Evolutionary conservation across 2,329 filamentous ascomycete species (phyloP), one percentile per base, ranked within the genome.

Genomic region (Thielaviopsis musarum): DNA sequence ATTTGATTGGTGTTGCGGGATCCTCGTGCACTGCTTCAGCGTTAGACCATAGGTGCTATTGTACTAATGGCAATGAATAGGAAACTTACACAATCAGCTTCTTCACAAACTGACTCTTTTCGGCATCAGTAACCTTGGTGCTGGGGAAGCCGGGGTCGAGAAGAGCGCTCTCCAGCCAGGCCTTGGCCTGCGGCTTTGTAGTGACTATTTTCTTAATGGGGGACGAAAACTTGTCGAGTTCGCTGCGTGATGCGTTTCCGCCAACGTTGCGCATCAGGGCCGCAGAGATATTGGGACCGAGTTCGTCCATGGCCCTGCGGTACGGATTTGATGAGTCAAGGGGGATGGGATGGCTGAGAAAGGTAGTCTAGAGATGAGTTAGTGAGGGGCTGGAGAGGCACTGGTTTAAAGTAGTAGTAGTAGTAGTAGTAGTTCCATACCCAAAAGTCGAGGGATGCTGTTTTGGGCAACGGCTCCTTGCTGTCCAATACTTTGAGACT

Each of bases 381-480:
- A 64, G 59, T 41, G 21, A 28, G n/a, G 22, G 51, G 21, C 3
- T 17, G 12, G 22, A 41, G 26, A 19, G 26, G 45, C 28, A 9
- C 7, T 15, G 19, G 21, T 3, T 24, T 28, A 34, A 26, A 26
- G 24, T 17, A 15, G 19, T 2, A 34, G 28, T 34, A 60, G 30
- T 3, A 53, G 15, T 10, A 21, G 30, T 22, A 57, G 30, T 34
- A 10, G 30, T 6, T 38, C 66, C 75, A 64, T 70, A 85, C 83
- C 87, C 88, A 93, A 63, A 94, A 87, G 28, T 85, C 81, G 9
- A 83, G 80, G 1, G 88, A 80, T 2, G 85, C 80, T 30, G 79
- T 79, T 70, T 93, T 94, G 0, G 87, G 85, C 10, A 94, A 72
- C 0, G 85, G 82, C 61, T 93, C 88, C 30, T 77, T 81, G 13